Base-by-base conservation (phyloP, 805 yeast genomes). In the Kluyveromyces starmeri region DNA sequence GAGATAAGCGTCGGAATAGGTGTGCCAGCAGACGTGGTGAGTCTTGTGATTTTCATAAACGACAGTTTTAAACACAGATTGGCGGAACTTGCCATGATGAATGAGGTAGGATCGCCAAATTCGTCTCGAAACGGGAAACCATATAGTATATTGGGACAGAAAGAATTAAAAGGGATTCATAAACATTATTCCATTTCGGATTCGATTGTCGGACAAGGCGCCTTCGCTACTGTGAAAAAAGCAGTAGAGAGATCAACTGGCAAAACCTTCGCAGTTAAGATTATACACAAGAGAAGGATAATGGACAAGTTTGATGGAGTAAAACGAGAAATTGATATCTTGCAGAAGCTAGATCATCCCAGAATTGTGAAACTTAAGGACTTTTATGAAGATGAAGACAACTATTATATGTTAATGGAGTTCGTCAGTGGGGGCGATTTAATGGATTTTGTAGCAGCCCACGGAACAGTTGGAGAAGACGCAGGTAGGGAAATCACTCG, bases 191-290 rank as follows among this genome's bases (percentile, higher is more conserved):
- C 83, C 10, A 74, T 89, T 14, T 73, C 79, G 39, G 83, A 80
- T 52, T 95, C 83, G 49, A 78, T 83, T 11, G 83, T 89, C 1
- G 98, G 98, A 1, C 92, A 85, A 48, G 98, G 98, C n/a, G 97
- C 97, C 7, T 89, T 89, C 68, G 97, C 97, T 5, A 82, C 88
- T 1, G 98, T 92, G 19, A 80, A 85, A 45, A 84, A 84, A 53
- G 96, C 94, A 4, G 75, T 88, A 1, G 92, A 86, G 50, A 70
- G 96, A 41, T 59, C 73, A 5, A 76, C 95, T 0, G 97, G 97
- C 10, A 75, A 78, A 44, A 73, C 89, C 4, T 86, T 65, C 56
- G 98, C 98, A 0, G 94, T 84, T 12, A 92, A 92, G 53, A 85
- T 92, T 40, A 88, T 92, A 23, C 77, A 80, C 36, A 77, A 88